phyloP scores from a whole-genome alignment of 176 grass and related monocot genomes.

The Bothriochloa decipiens region DNA sequence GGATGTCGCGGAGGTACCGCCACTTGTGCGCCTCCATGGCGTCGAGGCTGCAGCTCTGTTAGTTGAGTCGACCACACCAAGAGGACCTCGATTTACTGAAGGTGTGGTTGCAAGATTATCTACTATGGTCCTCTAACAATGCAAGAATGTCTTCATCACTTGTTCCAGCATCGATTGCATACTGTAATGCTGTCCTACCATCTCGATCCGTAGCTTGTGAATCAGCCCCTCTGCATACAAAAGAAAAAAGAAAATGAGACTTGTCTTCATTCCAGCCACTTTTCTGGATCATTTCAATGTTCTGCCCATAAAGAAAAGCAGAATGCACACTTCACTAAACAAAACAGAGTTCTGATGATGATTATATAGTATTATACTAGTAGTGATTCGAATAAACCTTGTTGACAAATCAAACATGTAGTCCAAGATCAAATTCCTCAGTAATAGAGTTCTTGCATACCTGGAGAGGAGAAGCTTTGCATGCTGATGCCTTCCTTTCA shows the following conservation, averaged over 20 bases:
- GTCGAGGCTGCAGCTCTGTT: slow-evolving; percentile 31
- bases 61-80: slow-evolving; percentile 7
- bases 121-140: slow-evolving; percentile 78
- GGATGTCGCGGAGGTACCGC: slow-evolving; percentile 50
- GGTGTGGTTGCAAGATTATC: slow-evolving; percentile 48
- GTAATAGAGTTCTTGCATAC: slow-evolving; percentile 43
- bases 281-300: not conserved
- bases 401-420: slow-evolving; percentile 26
- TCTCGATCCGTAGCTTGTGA: slow-evolving; percentile 67
- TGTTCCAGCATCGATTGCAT: slow-evolving; percentile 70
- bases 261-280: not conserved
- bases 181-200: slow-evolving; percentile 82
- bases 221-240: slow-evolving; percentile 68
- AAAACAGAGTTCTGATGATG: not conserved
- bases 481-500: slow-evolving; percentile 71
- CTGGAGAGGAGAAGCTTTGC: slow-evolving; percentile 86
- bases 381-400: not conserved
- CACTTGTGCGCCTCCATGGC: slow-evolving; percentile 69
- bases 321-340: not conserved
- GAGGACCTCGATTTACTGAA: slow-evolving; percentile 22
- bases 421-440: slow-evolving; percentile 14
- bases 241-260: slow-evolving; percentile 28
- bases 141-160: slow-evolving; percentile 77
- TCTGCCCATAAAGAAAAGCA: not conserved
- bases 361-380: not conserved